Percentiles rank a stretch among this genome's conserved stretches.
phyloP scores from a whole-genome alignment of 192 early-diverging fungal species.

The Rhizophagus prolifer region DNA sequence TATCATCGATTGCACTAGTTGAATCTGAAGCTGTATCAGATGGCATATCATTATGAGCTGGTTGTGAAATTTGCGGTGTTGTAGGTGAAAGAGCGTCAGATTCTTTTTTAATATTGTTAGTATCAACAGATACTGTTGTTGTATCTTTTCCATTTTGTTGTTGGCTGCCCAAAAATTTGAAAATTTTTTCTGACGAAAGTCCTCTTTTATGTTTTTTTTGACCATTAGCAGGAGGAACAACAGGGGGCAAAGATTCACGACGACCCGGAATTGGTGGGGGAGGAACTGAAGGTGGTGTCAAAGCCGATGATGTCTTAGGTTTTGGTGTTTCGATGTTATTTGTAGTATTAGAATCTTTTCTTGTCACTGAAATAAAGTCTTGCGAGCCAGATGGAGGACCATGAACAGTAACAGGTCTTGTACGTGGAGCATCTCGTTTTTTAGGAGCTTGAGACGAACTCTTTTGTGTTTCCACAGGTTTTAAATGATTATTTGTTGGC shows the following conservation, averaged over 20 bases:
- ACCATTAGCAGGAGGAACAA: neutral
- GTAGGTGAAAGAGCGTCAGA: neutral
- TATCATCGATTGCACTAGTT: conserved; percentile 11
- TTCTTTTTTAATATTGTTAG: neutral
- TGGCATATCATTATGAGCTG: conserved; percentile 11
- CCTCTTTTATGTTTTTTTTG: conserved; percentile 27
- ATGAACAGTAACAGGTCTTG: conserved; percentile 27
- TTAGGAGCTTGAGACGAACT: conserved; percentile 20
- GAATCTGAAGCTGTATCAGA: conserved; percentile 21
- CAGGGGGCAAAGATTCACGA: conserved; percentile 3
- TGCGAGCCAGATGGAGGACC: neutral
- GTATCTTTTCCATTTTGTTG: conserved; percentile 1
- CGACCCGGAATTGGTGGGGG: conserved; percentile 19
- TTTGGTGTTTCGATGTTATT: neutral
- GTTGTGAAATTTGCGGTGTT: neutral
- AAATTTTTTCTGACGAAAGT: conserved; percentile 7
- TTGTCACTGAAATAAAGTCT: conserved; percentile 5
- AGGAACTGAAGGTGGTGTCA: conserved; percentile 12
- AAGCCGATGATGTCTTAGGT: neutral
- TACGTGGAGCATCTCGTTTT: conserved; percentile 21
- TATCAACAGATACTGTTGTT: neutral
- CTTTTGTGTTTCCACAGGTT: neutral
- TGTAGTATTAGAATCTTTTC: neutral
- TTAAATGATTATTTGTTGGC: neutral
- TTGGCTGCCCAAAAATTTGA: neutral